Conservation (phyloP, 1,139 yeast species). For the Schizosaccharomyces versatilis region DNA sequence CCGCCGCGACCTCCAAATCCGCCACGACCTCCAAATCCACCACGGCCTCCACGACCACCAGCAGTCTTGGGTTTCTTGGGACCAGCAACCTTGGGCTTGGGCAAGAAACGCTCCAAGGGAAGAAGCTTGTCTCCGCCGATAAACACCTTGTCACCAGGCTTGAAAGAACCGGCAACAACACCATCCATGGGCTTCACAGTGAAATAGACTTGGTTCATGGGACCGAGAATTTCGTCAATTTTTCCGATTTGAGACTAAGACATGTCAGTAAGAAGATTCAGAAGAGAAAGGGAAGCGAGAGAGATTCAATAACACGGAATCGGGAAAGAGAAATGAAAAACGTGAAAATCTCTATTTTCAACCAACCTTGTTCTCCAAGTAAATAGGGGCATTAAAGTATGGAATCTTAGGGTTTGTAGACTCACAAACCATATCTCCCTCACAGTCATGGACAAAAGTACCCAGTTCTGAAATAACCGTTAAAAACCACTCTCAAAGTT, state of each 20-base stretch:
- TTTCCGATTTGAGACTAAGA: constrained; percentile 70
- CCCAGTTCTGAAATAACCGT: constrained; percentile 57
- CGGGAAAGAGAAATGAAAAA: neutral
- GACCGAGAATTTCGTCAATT: constrained; percentile 95
- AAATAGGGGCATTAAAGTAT: constrained; percentile 96
- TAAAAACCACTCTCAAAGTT: too few species aligned
- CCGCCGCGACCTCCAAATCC: constrained; percentile 16
- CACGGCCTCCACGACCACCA: constrained; percentile 15
- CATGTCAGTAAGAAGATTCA: neutral
- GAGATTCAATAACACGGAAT: neutral
- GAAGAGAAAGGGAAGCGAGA: neutral
- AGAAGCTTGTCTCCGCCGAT: constrained; percentile 87
- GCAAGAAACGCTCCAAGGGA: constrained; percentile 56
- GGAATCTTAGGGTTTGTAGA: constrained; percentile 87
- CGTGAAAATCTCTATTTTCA: too few species aligned
- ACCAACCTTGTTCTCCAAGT: constrained; percentile 45
- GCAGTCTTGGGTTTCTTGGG: constrained; percentile 16
- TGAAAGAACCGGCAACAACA: constrained; percentile 78
- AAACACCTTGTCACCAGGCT: constrained; percentile 84
- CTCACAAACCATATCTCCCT: constrained; percentile 92
- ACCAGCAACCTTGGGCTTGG: constrained; percentile 33
- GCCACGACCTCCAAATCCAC: constrained; percentile 14
- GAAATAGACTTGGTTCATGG: constrained; percentile 87
- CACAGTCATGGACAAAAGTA: constrained; percentile 71
- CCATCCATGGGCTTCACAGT: constrained; percentile 93